Base-by-base conservation (phyloP, 2,329 filamentous ascomycete species). In the Penicillium rolfsii region DNA sequence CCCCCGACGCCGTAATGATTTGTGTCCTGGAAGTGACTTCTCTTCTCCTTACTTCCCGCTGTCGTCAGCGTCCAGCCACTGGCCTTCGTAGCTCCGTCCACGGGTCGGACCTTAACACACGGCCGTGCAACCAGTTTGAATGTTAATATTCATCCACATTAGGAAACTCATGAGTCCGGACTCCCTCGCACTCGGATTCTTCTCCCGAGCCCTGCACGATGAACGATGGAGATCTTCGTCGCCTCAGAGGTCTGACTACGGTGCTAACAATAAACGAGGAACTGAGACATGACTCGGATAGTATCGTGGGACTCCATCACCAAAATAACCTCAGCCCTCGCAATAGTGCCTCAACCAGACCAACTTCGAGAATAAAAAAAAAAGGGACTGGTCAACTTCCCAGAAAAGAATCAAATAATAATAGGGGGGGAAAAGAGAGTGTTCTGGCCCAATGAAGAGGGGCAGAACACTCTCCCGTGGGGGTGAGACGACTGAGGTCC, bases 51-150 rank as follows among this genome's bases (percentile, higher is more conserved):
- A 41, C 57, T 52, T 57, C 45, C 40, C 35, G 26, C 52, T 59
- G 59, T 60, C 46, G 53, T 60, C 57, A 57, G 48, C 43, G 26
- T 30, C 56, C 59, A 58, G 59, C 59, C 59, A 59, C 56, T 61
- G 56, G 41, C 30, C 55, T 53, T 30, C 49, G 30, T 33, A 52
- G 53, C 26, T 55, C 43, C 43, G 28, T 55, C 53, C 53, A 55
- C 53, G 53, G 53, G 53, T 55, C 53, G 43, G 53, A 55, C 53
- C 53, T 55, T 55, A 48, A 55, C 43, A 30, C 48, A 55, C 53
- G 53, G 53, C 53, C 53, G 43, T 35, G 41, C 53, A 26, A 40
- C 19, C 19, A 22, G 7, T 41, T 9, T 41, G 16, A 40, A n/a
- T n/a, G n/a, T n/a, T 40, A 22, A 22, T 22, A 22, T 22, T 22